Base-by-base conservation (phyloP, 768 basidiomycete species). In the Holtermannia corniformis region DNA sequence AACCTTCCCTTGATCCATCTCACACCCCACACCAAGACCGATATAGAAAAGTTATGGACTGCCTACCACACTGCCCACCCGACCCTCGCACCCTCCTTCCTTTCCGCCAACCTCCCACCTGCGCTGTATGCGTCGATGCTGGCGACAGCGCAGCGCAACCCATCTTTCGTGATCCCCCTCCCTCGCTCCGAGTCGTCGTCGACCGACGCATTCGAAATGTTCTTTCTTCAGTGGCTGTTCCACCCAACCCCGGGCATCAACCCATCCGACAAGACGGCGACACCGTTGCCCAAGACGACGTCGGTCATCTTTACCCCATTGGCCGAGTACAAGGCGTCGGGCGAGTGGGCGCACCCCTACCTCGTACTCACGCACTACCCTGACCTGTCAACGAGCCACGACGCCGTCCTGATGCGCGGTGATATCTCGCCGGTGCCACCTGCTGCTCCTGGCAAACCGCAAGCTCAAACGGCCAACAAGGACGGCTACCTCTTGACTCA, bases 231-330 rank as follows among this genome's bases (percentile, higher is more conserved):
- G 71, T 97, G 95, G 93, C 78, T 78, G 37, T 85, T 93, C 70
- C 83, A 93, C 66, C 80, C 79, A 5, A 73, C 80, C 0, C 87
- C 88, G 0, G 78, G 78, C 1, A 72, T 76, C 3, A 75, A 40
- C 52, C 61, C 25, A 76, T 37, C 62, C 74, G 75, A 3, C 41
- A 43, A 26, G 25, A 52, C 60, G 5, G n/a, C n/a, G n/a, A n/a
- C n/a, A n/a, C 59, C 60, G 80, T 81, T 67, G 58, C 74, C 43
- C 69, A 74, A 54, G 67, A 64, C 62, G 4, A 81, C 90, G 4
- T 91, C 90, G 0, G 78, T 93, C 49, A 77, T 97, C 28, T 93
- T 93, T 76, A 91, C 95, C 0, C 87, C 92, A 1, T 77, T 97
- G 41, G 84, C 86, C 60, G 93, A 96, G 74, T 99, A 88, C 79